These are phyloP conservation scores for Suillus luteus DNA, from an alignment of 768 basidiomycete species.

Conservation along the genomic window DNA sequence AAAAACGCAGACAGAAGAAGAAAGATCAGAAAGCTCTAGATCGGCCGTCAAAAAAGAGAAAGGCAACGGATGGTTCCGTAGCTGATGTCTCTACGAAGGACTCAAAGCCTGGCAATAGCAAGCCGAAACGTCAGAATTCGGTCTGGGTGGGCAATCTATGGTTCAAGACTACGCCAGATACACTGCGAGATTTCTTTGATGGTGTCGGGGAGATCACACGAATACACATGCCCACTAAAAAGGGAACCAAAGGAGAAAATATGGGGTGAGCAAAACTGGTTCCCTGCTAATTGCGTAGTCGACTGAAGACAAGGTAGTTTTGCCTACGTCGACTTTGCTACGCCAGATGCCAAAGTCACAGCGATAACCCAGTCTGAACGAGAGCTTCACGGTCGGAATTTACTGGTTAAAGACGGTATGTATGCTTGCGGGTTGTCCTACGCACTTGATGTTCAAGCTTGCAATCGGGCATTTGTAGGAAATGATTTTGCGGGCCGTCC, in stretches of 20 bases:
- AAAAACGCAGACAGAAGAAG: conserved; percentile 64
- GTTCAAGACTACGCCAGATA: conserved; percentile 81
- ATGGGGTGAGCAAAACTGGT: conserved; percentile 61
- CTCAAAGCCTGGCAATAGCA: conserved; percentile 21
- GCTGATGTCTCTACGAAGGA: conserved; percentile 4
- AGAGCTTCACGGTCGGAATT: conserved; percentile 77
- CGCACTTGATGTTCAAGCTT: conserved; percentile 10
- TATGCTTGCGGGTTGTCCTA: conserved; percentile 14
- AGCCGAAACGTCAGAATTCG: conserved; percentile 72
- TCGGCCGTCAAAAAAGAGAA: conserved; percentile 46
- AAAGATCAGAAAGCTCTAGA: conserved; percentile 30
- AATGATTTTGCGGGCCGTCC: conserved; percentile 76
- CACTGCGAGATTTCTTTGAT: conserved; percentile 72
- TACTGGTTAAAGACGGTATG: conserved; percentile 93
- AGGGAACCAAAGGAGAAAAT: conserved; percentile 63
- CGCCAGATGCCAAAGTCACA: conserved; percentile 65
- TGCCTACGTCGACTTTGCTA: conserved; percentile 94
- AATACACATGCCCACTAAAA: conserved; percentile 84
- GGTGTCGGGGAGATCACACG: conserved; percentile 75
- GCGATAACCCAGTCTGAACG: conserved; percentile 85
- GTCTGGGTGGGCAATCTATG: conserved; percentile 96
- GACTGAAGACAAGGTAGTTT: conserved; percentile 54
- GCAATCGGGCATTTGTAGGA: conserved; percentile 43
- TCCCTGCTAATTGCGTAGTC: background rate
- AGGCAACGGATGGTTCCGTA: conserved; percentile 35